These are phyloP conservation scores for Cladochytrium replicatum DNA, from an alignment of 192 early-diverging fungal species.

Conservation along the genomic window DNA sequence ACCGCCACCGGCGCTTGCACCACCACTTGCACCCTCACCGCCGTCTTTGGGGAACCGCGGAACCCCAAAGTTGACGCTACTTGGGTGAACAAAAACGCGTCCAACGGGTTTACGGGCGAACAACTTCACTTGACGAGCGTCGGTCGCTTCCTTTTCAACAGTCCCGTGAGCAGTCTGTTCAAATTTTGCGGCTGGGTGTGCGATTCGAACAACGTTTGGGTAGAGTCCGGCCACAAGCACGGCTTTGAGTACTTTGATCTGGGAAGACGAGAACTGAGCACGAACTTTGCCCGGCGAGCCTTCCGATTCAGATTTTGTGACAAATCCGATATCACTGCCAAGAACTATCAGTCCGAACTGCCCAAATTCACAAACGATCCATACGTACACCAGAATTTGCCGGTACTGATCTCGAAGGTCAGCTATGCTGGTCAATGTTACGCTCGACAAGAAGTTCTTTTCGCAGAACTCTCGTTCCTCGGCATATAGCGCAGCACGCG, in stretches of 20 bases:
- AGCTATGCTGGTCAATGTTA: conserved; percentile 51
- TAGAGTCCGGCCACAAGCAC: conserved; percentile 76
- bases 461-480: conserved; percentile 29
- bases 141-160: conserved; percentile 52
- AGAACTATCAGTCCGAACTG: too few relatives aligned
- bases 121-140: conserved; percentile 64
- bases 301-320: conserved; percentile 46
- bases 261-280: too few relatives aligned
- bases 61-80: conserved; percentile 58
- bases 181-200: conserved; percentile 62
- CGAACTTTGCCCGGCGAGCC: conserved; percentile 44
- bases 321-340: conserved; percentile 44
- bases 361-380: too few relatives aligned
- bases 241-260: too few relatives aligned
- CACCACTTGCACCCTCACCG: too few relatives aligned
- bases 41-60: conserved; percentile 49
- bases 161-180: conserved; percentile 61
- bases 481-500: too few relatives aligned
- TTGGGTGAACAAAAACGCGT: conserved; percentile 76
- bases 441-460: conserved; percentile 54
- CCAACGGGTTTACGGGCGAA: conserved; percentile 47
- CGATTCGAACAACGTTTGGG: conserved; percentile 67
- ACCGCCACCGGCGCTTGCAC: too few relatives aligned
- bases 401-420: conserved; percentile 47
- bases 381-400: conserved; percentile 43